These are phyloP conservation scores for Fraxinus angustifolia DNA, from an alignment of 305 asterid genomes.

Conservation along the genomic window DNA sequence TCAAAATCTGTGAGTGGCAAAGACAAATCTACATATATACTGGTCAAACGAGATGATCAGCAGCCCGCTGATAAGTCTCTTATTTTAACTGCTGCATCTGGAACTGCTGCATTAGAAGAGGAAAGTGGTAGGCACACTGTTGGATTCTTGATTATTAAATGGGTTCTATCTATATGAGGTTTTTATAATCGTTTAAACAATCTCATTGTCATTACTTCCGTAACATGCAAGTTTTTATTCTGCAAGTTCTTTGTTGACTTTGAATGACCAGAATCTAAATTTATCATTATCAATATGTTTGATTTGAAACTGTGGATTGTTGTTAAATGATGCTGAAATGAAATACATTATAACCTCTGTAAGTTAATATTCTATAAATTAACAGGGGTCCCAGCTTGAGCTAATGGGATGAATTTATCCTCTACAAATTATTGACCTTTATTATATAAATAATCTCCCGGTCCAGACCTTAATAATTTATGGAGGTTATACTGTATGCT, in stretches of 20 bases:
- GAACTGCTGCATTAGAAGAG: slow-evolving; percentile 46
- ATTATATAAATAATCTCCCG: not conserved
- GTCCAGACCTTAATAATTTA: not conserved
- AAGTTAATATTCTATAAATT: not conserved
- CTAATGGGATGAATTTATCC: not conserved
- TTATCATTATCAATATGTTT: not conserved
- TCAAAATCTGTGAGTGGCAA: slow-evolving; percentile 46
- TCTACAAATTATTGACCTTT: not conserved
- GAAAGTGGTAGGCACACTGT: slow-evolving; percentile 45
- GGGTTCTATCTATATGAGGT: not conserved
- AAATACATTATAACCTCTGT: not conserved
- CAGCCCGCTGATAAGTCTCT: slow-evolving; percentile 39
- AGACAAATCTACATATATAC: slow-evolving; percentile 51
- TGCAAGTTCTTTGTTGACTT: not conserved
- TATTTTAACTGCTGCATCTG: slow-evolving; percentile 34
- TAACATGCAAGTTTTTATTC: not conserved
- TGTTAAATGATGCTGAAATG: not conserved
- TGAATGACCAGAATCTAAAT: not conserved
- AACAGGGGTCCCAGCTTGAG: not conserved
- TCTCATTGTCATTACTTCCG: not conserved
- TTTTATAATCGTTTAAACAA: not conserved
- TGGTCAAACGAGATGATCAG: slow-evolving; percentile 55
- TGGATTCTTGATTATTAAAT: not conserved
- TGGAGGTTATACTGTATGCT: not conserved
- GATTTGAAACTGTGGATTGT: not conserved